Conservation (phyloP, 148 eudicot species). For the Fagopyrum tataricum region DNA sequence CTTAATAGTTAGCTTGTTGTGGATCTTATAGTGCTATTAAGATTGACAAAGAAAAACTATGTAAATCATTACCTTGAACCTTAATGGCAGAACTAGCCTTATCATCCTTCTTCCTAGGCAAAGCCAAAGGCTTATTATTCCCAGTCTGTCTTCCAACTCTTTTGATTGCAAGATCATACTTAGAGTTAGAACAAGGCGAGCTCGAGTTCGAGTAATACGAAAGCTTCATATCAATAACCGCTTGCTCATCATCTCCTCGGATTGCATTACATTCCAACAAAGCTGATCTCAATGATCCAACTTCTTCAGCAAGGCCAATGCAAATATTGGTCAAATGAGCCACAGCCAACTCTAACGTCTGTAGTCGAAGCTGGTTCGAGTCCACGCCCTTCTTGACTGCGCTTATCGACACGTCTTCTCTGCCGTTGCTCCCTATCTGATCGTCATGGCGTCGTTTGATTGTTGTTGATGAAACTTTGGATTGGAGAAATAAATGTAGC, state of each 20-base stretch:
- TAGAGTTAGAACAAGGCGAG: not conserved
- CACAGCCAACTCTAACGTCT: conserved; percentile 25
- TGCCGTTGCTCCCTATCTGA: not conserved
- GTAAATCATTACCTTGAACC: not conserved
- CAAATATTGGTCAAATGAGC: conserved; percentile 29
- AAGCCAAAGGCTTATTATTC: not conserved
- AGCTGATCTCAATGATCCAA: conserved; percentile 5
- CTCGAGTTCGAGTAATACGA: conserved; percentile 19
- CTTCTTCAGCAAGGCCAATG: conserved; percentile 18
- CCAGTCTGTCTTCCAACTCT: not conserved
- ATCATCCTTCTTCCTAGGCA: not conserved
- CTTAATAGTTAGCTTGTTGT: too few species aligned
- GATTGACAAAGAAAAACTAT: not conserved
- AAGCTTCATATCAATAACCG: conserved; percentile 12
- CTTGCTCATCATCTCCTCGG: conserved; percentile 3
- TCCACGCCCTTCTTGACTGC: conserved; percentile 16
- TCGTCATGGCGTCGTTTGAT: not conserved
- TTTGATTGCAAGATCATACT: not conserved
- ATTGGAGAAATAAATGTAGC: not conserved
- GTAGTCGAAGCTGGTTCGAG: conserved; percentile 25
- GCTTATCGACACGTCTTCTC: not conserved
- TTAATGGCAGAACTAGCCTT: not conserved
- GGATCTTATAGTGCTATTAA: too few species aligned
- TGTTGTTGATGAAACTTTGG: not conserved
- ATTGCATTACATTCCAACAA: conserved; percentile 10